Evolutionary conservation across 306 rosid species (phyloP).

Genomic region (Alnus glutinosa): DNA sequence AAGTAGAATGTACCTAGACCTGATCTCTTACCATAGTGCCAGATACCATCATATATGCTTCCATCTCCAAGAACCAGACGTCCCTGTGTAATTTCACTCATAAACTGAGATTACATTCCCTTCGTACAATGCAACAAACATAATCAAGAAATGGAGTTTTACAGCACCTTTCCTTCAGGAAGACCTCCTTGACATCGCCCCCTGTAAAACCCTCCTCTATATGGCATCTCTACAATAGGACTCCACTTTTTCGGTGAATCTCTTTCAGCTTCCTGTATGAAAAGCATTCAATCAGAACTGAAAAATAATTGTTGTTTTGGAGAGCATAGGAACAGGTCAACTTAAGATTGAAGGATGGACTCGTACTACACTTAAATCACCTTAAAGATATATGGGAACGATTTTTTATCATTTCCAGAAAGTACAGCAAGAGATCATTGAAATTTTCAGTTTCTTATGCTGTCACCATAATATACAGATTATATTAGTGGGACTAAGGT

Average conservation of each 20-base stretch:
- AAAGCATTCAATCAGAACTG: slow-evolving; percentile 22
- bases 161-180: slow-evolving; percentile 90
- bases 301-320: slow-evolving; percentile 14
- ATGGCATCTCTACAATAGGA: slow-evolving; percentile 84
- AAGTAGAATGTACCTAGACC: slow-evolving; percentile 89
- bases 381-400: neutral
- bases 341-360: neutral
- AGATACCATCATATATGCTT: slow-evolving; percentile 87
- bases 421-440: neutral
- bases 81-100: slow-evolving; percentile 55
- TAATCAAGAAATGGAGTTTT: slow-evolving; percentile 5
- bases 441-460: too few relatives aligned
- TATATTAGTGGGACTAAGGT: neutral
- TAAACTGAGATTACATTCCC: slow-evolving; percentile 16
- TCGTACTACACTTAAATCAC: neutral
- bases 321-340: slow-evolving; percentile 10
- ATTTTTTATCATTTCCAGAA: neutral
- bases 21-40: slow-evolving; percentile 91
- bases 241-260: slow-evolving; percentile 85
- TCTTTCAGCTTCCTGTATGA: slow-evolving; percentile 84
- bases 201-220: slow-evolving; percentile 80
- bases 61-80: slow-evolving; percentile 79
- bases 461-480: neutral
- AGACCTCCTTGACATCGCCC: slow-evolving; percentile 98
- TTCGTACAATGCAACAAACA: neutral